These are phyloP conservation scores for Ajuga chamaepitys DNA, from an alignment of 257 asterid genomes.

Conservation along the genomic window DNA sequence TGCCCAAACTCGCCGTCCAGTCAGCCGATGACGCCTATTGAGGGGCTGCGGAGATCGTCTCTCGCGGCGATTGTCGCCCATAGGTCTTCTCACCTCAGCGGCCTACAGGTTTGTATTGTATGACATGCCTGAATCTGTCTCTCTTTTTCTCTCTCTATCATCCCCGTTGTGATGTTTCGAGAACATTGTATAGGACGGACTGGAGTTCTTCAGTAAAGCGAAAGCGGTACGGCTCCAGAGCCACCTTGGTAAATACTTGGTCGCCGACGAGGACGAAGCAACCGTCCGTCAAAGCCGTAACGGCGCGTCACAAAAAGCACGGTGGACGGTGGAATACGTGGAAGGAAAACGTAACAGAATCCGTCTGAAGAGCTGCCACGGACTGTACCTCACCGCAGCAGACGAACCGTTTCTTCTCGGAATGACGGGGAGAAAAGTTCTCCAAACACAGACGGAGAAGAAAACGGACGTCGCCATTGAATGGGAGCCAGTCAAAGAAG, in stretches of 20 bases:
- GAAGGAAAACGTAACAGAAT: slow-evolving; percentile 37
- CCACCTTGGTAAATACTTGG: slow-evolving; percentile 54
- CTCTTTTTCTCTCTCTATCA: neutral
- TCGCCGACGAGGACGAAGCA: slow-evolving; percentile 51
- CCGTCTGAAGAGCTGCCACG: slow-evolving; percentile 64
- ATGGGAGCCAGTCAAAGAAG: slow-evolving; percentile 76
- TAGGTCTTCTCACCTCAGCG: slow-evolving; percentile 13
- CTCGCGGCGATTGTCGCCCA: neutral
- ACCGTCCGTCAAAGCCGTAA: slow-evolving; percentile 60
- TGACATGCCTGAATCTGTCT: neutral
- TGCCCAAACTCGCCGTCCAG: slow-evolving; percentile 14
- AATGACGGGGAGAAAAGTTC: slow-evolving; percentile 68
- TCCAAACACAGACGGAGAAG: slow-evolving; percentile 32
- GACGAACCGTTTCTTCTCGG: slow-evolving; percentile 57
- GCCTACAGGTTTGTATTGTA: slow-evolving; percentile 16
- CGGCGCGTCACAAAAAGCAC: slow-evolving; percentile 49
- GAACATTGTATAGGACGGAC: slow-evolving; percentile 34
- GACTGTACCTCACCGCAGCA: slow-evolving; percentile 62
- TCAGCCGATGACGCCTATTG: slow-evolving; percentile 8
- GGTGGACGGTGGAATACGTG: slow-evolving; percentile 62
- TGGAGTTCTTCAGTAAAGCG: slow-evolving; percentile 54
- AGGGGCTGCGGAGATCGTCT: slow-evolving; percentile 1
- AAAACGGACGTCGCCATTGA: slow-evolving; percentile 25
- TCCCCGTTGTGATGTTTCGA: neutral
- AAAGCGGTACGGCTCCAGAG: slow-evolving; percentile 52